Evolutionary conservation across 2,329 filamentous ascomycete genomes (phyloP), one percentile per base, ranked within the genome.

Genomic region (Aureobasidium zeae): DNA sequence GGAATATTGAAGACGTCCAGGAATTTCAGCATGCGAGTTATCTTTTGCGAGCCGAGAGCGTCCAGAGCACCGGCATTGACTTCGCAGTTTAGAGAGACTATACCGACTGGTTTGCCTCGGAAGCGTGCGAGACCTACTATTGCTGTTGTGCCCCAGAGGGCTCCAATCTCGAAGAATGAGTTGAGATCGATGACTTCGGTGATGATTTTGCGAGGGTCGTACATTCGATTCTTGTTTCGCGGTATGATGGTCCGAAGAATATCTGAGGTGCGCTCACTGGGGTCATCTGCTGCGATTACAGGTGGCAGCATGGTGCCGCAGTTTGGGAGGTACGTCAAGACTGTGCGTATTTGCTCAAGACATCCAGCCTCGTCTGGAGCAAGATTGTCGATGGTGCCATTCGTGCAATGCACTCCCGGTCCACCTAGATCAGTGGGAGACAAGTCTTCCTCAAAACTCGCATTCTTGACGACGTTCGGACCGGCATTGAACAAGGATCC

Each of bases 1-100:
- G 77, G 77, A 2, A 81, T 61, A 48, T 81, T 81, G 64, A 81
- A 79, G 31, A 80, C 68, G 52, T 81, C 77, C 49, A 75, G 74
- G 52, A 81, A 69, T 52, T 80, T 80, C 25, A 81, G 59, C 57
- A 79, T 69, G 2, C 73, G 64, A 0, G 70, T 72, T 15, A 80
- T 64, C 52, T 81, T 81, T 50, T 80, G 77, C 8, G 71, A 73
- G 4, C 76, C 76, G 0, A 68, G 63, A 1, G 76, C 72, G 54
- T 81, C 77, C 7, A 81, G 59, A 1, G 77, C 77, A 8, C 77
- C 77, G 1, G 73, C 70, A 34, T 77, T 74, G 15, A 76, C 68
- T 56, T 81, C 77, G 48, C 74, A 76, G 49, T 81, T 78, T 30
- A 76, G 62, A 0, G 72, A 73, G 4, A 80, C 66, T 2, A 81